phyloP scores from a whole-genome alignment of 2,329 filamentous ascomycete species.

The Hypoxylon sp. region DNA sequence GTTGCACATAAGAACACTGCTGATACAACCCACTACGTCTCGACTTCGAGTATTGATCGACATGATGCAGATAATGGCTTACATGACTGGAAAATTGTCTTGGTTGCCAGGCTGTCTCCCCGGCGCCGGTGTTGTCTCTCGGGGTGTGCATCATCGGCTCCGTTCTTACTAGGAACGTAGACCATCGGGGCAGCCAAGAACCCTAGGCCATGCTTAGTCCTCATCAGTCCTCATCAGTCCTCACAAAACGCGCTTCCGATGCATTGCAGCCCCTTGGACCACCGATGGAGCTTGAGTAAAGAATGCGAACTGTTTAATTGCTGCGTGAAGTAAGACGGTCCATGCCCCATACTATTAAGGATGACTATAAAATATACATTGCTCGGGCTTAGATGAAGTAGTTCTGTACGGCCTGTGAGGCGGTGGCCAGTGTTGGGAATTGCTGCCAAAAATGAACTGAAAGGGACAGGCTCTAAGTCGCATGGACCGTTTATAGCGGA shows the following conservation, averaged over 20 bases:
- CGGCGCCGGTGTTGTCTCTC: slow-evolving; percentile 22
- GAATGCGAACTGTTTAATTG: slow-evolving; percentile 19
- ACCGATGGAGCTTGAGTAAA: slow-evolving; percentile 7
- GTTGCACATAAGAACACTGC: slow-evolving; percentile 11
- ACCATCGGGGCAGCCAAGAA: slow-evolving; percentile 27
- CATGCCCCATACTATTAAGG: neutral
- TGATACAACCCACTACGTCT: slow-evolving; percentile 15
- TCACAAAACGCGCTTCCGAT: slow-evolving; percentile 16
- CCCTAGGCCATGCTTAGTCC: slow-evolving; percentile 15
- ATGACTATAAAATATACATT: neutral
- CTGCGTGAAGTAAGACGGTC: slow-evolving; percentile 5
- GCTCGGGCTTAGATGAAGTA: neutral
- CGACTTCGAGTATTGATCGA: slow-evolving; percentile 13
- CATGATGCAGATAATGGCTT: slow-evolving; percentile 24
- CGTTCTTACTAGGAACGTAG: slow-evolving; percentile 26
- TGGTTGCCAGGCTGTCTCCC: slow-evolving; percentile 6
- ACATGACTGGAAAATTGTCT: slow-evolving; percentile 18
- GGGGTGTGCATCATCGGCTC: slow-evolving; percentile 22
- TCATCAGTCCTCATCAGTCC: slow-evolving; percentile 15
- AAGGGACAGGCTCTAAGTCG: neutral
- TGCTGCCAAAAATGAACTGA: neutral
- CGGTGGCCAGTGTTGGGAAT: neutral
- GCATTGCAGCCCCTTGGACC: neutral
- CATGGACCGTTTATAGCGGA: neutral
- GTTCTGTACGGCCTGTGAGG: neutral